Evolutionary conservation across 1,284 basidiomycete species (phyloP), one percentile per base, ranked within the genome.

Genomic region (Ceratobasidium sp.): DNA sequence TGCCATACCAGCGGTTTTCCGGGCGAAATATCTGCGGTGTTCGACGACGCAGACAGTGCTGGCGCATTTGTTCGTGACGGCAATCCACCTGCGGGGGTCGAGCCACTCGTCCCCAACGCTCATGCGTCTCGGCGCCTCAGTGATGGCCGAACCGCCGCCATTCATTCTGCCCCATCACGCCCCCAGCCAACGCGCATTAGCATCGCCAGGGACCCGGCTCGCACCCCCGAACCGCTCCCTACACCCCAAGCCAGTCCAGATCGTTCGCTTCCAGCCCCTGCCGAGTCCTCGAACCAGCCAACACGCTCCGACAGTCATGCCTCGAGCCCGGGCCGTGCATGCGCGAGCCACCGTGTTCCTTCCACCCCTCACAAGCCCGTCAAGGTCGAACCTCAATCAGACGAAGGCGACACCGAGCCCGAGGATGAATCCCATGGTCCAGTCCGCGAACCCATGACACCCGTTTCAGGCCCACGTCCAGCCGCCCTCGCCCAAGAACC

Each of bases 381-480:
- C 32, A 59, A 59, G 18, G 6, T 23, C 34, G 57, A 39, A n/a
- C 5, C n/a, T 6, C 30, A 57, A 32, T 21, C n/a, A 36, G 57
- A 59, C n/a, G 57, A 32, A 2, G 57, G 57, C 32, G 57, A 59
- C n/a, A 59, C 57, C 36, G 57, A 59, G 21, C 57, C 57, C 57
- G 57, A 59, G 57, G 57, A 59, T 36, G 57, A 59, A 9, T 1
- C 1, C 34, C 18, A 32, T 12, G 8, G 6, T 10, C 57, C 10
- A 3, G 2, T 9, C 14, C 18, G 28, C n/a, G 28, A 18, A 2
- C n/a, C 32, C 21, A 3, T 14, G 2, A 52, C 48, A 8, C 21
- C 23, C 6, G 23, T 30, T 9, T 26, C 52, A 1, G 30, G 26
- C 6, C 1, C 52, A 5, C 52, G 30, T 32, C 2, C 26, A 16